These are phyloP conservation scores for Diaporthe sp. DNA, from an alignment of 2,329 filamentous ascomycete genomes.

Conservation along the genomic window DNA sequence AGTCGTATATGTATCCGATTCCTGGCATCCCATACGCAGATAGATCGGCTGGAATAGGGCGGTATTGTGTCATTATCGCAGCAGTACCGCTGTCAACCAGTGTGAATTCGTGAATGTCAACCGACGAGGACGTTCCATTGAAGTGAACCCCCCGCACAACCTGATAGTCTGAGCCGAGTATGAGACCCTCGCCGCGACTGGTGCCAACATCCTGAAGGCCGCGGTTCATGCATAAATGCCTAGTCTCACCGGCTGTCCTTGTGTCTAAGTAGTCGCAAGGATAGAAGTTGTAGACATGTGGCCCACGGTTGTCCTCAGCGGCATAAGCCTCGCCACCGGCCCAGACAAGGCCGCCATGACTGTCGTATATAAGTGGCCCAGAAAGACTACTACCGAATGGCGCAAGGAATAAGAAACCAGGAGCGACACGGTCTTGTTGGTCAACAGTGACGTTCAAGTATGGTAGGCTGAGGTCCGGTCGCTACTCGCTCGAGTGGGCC, in stretches of 20 bases:
- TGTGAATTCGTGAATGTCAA: conserved; percentile 30
- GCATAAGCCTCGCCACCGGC: conserved; percentile 1
- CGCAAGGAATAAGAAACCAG: not conserved
- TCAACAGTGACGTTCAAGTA: conserved; percentile 4
- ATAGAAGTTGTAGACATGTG: conserved; percentile 17
- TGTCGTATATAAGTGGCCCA: conserved; percentile 6
- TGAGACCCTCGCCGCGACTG: conserved; percentile 16
- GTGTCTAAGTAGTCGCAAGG: not conserved
- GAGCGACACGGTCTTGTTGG: not conserved
- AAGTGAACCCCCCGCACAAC: conserved; percentile 6
- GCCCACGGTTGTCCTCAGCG: conserved; percentile 5
- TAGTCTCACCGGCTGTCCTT: not conserved
- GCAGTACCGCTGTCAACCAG: not conserved
- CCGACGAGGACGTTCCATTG: not conserved
- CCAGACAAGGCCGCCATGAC: conserved; percentile 9
- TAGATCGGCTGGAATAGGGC: not conserved
- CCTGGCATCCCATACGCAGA: not conserved
- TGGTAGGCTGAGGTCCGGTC: conserved; percentile 14
- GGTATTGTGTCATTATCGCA: conserved; percentile 27
- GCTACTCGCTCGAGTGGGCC: not conserved
- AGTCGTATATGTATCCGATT: not conserved
- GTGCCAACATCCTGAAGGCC: not conserved
- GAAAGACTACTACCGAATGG: not conserved
- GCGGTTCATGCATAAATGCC: conserved; percentile 20
- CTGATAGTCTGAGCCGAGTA: conserved; percentile 3